Percentiles rank a stretch among this genome's conserved stretches.
phyloP scores from a whole-genome alignment of 495 filamentous ascomycete species.

The Daldinia loculata region DNA sequence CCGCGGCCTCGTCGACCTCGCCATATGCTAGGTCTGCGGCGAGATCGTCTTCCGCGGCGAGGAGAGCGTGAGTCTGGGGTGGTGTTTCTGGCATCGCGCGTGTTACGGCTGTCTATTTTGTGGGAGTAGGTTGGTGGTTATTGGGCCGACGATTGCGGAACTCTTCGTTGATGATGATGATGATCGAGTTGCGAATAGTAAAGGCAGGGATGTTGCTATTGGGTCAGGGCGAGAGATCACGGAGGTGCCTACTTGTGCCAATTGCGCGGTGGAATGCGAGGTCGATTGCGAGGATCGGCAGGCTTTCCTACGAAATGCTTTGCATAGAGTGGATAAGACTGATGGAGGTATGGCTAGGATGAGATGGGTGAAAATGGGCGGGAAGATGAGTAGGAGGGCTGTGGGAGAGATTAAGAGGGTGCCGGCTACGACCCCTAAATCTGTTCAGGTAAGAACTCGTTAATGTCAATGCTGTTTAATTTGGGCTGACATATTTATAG shows the following conservation, averaged over 20 bases:
- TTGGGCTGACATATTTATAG: slow-evolving; percentile 9
- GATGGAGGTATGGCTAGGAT: slow-evolving; percentile 42
- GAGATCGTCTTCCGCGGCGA: slow-evolving; percentile 54
- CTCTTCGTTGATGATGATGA: slow-evolving; percentile 18
- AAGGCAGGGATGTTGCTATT: not conserved
- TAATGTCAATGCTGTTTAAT: not conserved
- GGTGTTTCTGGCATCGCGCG: slow-evolving; percentile 59
- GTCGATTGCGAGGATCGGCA: slow-evolving; percentile 23
- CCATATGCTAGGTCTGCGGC: slow-evolving; percentile 61
- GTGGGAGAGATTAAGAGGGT: slow-evolving; percentile 29
- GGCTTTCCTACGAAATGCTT: slow-evolving; percentile 35
- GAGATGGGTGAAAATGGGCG: slow-evolving; percentile 42
- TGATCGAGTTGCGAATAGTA: not conserved
- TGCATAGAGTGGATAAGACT: slow-evolving; percentile 38
- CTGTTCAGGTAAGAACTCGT: slow-evolving; percentile 10
- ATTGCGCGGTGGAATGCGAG: slow-evolving; percentile 44
- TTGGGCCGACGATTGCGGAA: slow-evolving; percentile 17
- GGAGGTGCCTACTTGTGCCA: slow-evolving; percentile 49
- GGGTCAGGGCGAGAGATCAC: slow-evolving; percentile 40
- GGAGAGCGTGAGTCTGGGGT: slow-evolving; percentile 57
- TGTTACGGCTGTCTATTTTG: slow-evolving; percentile 60
- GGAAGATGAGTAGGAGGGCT: slow-evolving; percentile 17
- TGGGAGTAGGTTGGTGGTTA: slow-evolving; percentile 39
- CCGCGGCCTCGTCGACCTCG: slow-evolving; percentile 50
- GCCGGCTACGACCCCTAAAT: not conserved